phyloP scores from a whole-genome alignment of 805 yeast genomes.

The Kluyveromyces aestuarii region DNA sequence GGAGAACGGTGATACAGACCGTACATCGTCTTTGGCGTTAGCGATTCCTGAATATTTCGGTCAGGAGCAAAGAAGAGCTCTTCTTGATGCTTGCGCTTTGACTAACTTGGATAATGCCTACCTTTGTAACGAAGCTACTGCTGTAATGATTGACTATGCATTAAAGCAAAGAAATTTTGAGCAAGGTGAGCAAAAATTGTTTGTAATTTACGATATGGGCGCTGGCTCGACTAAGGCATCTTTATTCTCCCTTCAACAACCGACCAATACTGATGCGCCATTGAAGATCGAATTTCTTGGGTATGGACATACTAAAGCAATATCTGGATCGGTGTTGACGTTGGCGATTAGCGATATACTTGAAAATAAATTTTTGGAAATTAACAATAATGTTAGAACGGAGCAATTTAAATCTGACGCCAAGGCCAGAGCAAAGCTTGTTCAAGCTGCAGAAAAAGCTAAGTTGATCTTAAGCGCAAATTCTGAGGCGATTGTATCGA shows the following conservation, averaged over 20 bases:
- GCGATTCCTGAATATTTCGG: conserved; percentile 69
- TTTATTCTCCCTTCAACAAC: conserved; percentile 49
- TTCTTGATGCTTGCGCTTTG: conserved; percentile 61
- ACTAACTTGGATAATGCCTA: conserved; percentile 55
- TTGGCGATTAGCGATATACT: conserved; percentile 52
- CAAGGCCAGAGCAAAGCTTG: conserved; percentile 56
- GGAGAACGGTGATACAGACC: conserved; percentile 37
- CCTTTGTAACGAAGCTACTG: conserved; percentile 84
- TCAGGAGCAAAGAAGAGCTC: conserved; percentile 57
- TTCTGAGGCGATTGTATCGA: conserved; percentile 60
- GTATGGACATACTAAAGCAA: conserved; percentile 51
- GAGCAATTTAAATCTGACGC: conserved; percentile 37
- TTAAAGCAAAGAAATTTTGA: conserved; percentile 19
- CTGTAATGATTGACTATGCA: conserved; percentile 78
- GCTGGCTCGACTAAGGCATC: conserved; percentile 89
- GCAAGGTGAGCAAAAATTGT: conserved; percentile 37
- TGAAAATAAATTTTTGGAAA: conserved; percentile 45
- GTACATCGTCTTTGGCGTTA: conserved; percentile 57
- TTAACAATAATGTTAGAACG: conserved; percentile 32
- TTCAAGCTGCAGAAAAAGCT: conserved; percentile 82
- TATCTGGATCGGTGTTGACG: conserved; percentile 77
- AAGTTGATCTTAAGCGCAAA: conserved; percentile 85
- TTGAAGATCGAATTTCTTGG: conserved; percentile 57
- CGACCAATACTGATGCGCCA: conserved; percentile 33
- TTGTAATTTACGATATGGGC: conserved; percentile 82